Evolutionary conservation across 768 basidiomycete genomes (phyloP), one percentile per base, ranked within the genome.

Genomic region (Pleurotus tuber-regium): DNA sequence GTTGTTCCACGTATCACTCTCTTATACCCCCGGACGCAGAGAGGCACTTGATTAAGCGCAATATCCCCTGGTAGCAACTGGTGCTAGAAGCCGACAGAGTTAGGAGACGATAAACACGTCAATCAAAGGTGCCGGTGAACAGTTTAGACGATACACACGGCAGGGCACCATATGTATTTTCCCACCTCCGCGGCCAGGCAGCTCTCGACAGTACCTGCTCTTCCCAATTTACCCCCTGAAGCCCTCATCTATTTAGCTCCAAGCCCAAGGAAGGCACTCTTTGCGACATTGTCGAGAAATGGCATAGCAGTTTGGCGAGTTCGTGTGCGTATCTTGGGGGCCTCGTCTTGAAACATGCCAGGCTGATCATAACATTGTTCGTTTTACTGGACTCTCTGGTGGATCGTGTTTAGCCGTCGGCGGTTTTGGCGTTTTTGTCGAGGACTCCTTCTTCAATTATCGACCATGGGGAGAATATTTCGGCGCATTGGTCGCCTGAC

Each of bases 161-260:
- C n/a, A n/a, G n/a, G n/a, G n/a, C n/a, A n/a, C n/a, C n/a, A n/a
- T 9, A 92, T 92, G 90, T 93, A 92, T 70, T 92, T 92, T 68
- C 90, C 89, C 52, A 92, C 87, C 21, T 82, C 86, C 29, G 82
- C 87, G 36, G 87, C 90, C 24, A 74, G 80, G 61, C 87, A 83
- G 62, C 76, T 92, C 35, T 84, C 84, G 14, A 82, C 82, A 14
- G 75, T 77, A 18, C 88, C 89, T 29, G 75, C 81, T n/a, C 70
- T 89, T 28, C 83, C 87, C 24, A 80, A 86, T 55, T 66, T 78
- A 40, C 73, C 78, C 11, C 67, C 76, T 46, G 85, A 89, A 61
- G 69, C 72, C 24, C 73, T 87, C 40, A 66, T 92, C 38, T 71
- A 70, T 12, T 63, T 90, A 49, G 69, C 73, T 21, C 73, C 87